Conservation (phyloP, 1,139 yeast genomes). For the Martiniozyma asiatica region DNA sequence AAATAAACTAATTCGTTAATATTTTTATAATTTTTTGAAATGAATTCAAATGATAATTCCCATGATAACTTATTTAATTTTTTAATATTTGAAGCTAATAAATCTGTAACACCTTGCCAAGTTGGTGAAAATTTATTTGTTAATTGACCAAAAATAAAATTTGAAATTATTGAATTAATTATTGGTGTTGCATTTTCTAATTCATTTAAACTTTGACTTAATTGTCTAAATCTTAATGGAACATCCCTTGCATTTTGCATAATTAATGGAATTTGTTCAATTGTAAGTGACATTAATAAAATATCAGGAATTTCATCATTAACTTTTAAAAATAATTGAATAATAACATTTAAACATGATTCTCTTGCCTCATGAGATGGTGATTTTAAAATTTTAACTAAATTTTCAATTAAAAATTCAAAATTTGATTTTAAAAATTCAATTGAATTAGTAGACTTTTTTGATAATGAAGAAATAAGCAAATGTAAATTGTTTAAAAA, state of each 20-base stretch:
- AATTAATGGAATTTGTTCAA: conserved; percentile 65
- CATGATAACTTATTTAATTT: conserved; percentile 42
- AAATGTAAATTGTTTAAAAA: conserved; percentile 12
- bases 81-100: conserved; percentile 35
- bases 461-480: conserved; percentile 7
- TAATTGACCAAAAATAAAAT: conserved; percentile 61
- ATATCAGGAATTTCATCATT: conserved; percentile 15
- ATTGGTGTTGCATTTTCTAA: conserved; percentile 26
- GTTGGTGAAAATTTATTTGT: conserved; percentile 73
- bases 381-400: conserved; percentile 13
- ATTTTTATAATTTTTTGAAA: conserved; percentile 24
- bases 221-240: conserved; percentile 52
- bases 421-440: conserved; percentile 7
- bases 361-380: conserved; percentile 18
- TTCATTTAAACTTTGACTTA: conserved; percentile 38
- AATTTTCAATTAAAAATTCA: conserved; percentile 7
- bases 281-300: conserved; percentile 32
- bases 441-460: conserved; percentile 3
- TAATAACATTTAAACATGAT: conserved; percentile 16
- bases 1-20: conserved; percentile 12
- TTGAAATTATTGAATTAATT: conserved; percentile 34
- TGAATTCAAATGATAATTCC: conserved; percentile 36
- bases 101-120: conserved; percentile 66
- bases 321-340: conserved; percentile 11
- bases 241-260: conserved; percentile 68